Evolutionary conservation across 352 stramenopile genomes (phyloP).

Genomic region (Sclerospora graminicola): DNA sequence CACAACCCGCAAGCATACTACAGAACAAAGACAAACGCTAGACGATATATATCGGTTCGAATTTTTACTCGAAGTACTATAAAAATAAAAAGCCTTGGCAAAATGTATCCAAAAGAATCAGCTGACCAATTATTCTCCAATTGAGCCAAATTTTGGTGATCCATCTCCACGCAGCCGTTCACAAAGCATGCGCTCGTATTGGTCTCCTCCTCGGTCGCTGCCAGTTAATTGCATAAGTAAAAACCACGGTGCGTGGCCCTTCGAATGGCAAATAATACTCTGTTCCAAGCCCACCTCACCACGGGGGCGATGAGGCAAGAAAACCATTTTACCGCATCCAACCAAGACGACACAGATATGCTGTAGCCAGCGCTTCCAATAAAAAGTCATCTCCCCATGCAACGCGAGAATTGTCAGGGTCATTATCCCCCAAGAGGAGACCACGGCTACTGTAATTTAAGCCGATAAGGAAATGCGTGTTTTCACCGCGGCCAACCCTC

Average conservation of each 20-base stretch:
- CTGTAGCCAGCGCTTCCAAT: slow-evolving; percentile 73
- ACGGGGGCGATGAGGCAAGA: slow-evolving; percentile 69
- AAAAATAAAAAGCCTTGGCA: slow-evolving; percentile 1
- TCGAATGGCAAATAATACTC: slow-evolving; percentile 44
- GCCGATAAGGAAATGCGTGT: slow-evolving; percentile 71
- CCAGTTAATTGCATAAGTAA: slow-evolving; percentile 81
- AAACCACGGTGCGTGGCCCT: slow-evolving; percentile 79
- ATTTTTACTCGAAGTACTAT: too few relatives aligned
- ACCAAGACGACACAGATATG: slow-evolving; percentile 86
- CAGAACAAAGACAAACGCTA: neutral
- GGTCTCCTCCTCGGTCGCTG: slow-evolving; percentile 73
- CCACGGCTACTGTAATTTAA: slow-evolving; percentile 73
- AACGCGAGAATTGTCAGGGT: slow-evolving; percentile 66
- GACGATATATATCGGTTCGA: slow-evolving; percentile 14
- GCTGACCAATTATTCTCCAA: slow-evolving; percentile 45
- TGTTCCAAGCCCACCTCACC: slow-evolving; percentile 27
- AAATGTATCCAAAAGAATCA: slow-evolving; percentile 1
- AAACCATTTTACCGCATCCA: slow-evolving; percentile 83
- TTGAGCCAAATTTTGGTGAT: slow-evolving; percentile 74
- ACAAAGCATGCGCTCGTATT: slow-evolving; percentile 84
- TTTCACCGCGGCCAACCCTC: slow-evolving; percentile 59
- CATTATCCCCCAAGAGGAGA: slow-evolving; percentile 73
- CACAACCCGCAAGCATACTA: too few relatives aligned
- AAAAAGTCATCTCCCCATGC: slow-evolving; percentile 83
- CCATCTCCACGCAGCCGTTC: slow-evolving; percentile 73